These are phyloP conservation scores for Cyberlindnera japonica DNA, from an alignment of 805 yeast genomes.

Conservation along the genomic window DNA sequence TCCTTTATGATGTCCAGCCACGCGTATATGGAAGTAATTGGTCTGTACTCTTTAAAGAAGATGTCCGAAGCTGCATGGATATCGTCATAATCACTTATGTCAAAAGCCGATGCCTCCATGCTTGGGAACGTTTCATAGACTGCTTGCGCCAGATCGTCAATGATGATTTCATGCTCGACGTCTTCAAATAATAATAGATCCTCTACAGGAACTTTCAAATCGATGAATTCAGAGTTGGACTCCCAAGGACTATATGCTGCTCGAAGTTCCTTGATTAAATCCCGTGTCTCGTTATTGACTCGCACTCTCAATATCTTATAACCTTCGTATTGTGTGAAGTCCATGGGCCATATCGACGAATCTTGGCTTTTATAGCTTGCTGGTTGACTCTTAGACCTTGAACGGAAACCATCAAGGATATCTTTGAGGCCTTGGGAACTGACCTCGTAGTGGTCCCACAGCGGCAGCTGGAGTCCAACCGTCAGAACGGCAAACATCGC, in stretches of 20 bases:
- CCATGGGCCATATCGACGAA: slow-evolving; percentile 19
- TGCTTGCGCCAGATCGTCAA: slow-evolving; percentile 54
- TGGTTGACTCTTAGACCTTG: background rate
- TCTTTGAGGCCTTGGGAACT: slow-evolving; percentile 3
- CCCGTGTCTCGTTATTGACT: slow-evolving; percentile 2
- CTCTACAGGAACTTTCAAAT: slow-evolving; percentile 32
- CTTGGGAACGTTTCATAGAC: slow-evolving; percentile 53
- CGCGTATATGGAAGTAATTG: slow-evolving; percentile 60
- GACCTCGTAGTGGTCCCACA: slow-evolving; percentile 5
- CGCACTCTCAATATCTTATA: slow-evolving; percentile 19
- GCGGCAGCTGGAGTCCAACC: slow-evolving; percentile 12
- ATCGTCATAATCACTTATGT: slow-evolving; percentile 10
- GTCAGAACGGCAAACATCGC: background rate
- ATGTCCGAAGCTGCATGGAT: slow-evolving; percentile 37
- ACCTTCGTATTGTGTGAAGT: slow-evolving; percentile 21
- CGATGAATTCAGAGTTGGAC: slow-evolving; percentile 41
- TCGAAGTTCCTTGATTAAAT: slow-evolving; percentile 8
- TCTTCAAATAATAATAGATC: slow-evolving; percentile 6
- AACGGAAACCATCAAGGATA: slow-evolving; percentile 5
- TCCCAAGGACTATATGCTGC: slow-evolving; percentile 46
- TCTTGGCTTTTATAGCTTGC: slow-evolving; percentile 2
- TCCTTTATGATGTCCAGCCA: slow-evolving; percentile 64
- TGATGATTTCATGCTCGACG: slow-evolving; percentile 33
- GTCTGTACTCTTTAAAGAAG: slow-evolving; percentile 69
- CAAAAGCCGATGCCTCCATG: slow-evolving; percentile 3